phyloP scores from a whole-genome alignment of 495 filamentous ascomycete genomes.

The Penicillium salamii region DNA sequence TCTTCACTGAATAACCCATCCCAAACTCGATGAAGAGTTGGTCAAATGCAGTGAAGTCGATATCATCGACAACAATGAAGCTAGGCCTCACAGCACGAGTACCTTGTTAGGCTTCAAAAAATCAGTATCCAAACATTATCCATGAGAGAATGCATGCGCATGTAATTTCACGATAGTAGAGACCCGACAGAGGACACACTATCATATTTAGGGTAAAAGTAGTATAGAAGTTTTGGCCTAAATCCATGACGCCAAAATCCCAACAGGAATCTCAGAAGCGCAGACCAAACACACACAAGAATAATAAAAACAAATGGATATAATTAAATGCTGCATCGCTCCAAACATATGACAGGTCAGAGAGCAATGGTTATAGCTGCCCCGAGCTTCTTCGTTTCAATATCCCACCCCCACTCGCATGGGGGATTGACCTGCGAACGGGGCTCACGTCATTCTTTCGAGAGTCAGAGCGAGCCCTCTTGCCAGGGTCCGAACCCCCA shows the following conservation, averaged over 20 bases:
- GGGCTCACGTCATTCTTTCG: conserved; percentile 13
- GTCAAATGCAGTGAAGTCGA: no score
- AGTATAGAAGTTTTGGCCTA: background rate
- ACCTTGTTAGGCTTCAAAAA: no score
- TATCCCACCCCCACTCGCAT: conserved; percentile 9
- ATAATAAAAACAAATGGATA: conserved; percentile 6
- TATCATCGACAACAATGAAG: no score
- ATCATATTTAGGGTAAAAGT: background rate
- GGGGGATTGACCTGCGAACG: background rate
- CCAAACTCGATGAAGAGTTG: no score
- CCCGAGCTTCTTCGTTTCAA: conserved; percentile 12
- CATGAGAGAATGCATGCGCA: background rate
- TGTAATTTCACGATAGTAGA: background rate
- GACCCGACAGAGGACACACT: background rate
- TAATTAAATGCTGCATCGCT: no score
- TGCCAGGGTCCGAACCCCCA: background rate
- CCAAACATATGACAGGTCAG: background rate
- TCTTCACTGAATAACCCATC: no score
- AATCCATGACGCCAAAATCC: background rate
- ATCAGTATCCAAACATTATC: no score
- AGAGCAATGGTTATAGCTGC: conserved; percentile 6
- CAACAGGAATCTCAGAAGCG: background rate
- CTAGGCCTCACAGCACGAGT: no score
- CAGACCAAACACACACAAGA: background rate
- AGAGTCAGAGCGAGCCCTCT: background rate